Evolutionary conservation across 495 filamentous ascomycete species (phyloP).

Genomic region (Penicillium steckii): DNA sequence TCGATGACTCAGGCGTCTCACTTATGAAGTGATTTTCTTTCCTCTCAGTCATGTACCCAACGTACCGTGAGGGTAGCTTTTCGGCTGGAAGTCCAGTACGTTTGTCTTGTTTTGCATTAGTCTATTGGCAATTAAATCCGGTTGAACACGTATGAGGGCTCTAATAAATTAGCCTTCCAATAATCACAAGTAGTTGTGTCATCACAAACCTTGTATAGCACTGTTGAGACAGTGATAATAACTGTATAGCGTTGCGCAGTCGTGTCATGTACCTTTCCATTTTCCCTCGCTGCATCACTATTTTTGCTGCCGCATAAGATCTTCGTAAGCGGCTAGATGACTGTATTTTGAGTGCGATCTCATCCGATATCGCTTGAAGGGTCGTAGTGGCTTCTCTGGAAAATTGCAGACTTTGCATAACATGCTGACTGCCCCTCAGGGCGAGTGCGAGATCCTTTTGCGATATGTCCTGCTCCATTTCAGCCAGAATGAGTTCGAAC

Average conservation of each 20-base stretch:
- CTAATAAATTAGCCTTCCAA: too few relatives aligned
- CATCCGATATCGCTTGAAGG: neutral
- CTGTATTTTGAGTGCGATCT: neutral
- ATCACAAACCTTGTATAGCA: conserved; percentile 7
- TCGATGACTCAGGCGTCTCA: too few relatives aligned
- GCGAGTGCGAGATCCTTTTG: neutral
- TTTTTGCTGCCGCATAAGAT: neutral
- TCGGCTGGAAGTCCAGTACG: too few relatives aligned
- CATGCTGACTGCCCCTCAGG: neutral
- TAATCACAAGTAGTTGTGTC: too few relatives aligned
- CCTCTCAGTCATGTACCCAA: too few relatives aligned
- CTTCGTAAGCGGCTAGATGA: neutral
- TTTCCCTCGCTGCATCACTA: conserved; percentile 2
- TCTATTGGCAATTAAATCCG: too few relatives aligned
- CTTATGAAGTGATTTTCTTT: too few relatives aligned
- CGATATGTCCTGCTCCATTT: conserved; percentile 3
- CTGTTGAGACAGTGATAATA: conserved; percentile 9
- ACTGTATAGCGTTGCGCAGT: neutral
- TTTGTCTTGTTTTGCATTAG: too few relatives aligned
- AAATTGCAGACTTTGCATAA: neutral
- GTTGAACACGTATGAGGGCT: too few relatives aligned
- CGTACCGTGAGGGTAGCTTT: too few relatives aligned
- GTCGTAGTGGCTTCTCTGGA: conserved; percentile 8
- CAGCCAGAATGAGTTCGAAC: neutral
- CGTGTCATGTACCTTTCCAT: conserved; percentile 2